Conservation (phyloP, 2,329 filamentous ascomycete genomes). For the Calonectria montana region DNA sequence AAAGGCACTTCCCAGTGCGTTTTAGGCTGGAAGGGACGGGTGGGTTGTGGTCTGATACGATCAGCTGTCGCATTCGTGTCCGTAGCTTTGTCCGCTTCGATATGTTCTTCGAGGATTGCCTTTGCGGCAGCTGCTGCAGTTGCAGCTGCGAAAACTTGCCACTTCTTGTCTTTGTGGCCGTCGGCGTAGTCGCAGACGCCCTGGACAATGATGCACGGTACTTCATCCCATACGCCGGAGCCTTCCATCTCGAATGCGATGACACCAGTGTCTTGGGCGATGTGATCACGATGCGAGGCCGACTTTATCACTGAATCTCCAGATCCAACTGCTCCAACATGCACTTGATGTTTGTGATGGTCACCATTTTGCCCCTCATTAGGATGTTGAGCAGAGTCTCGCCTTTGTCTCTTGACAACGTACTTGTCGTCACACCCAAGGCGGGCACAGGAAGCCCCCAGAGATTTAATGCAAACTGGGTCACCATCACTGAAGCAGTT, state of each 20-base stretch:
- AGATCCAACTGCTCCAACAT: neutral
- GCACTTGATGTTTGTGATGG: neutral
- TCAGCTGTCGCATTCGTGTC: neutral
- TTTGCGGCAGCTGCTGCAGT: neutral
- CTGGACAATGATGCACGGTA: neutral
- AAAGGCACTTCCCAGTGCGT: constrained; percentile 34
- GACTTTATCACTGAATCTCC: neutral
- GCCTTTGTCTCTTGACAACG: neutral
- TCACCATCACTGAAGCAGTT: neutral
- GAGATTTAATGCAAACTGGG: neutral
- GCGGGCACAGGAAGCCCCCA: neutral
- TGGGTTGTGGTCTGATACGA: neutral
- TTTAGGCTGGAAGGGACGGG: neutral
- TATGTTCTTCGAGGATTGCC: neutral
- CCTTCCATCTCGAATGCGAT: constrained; percentile 2
- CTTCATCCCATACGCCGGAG: neutral
- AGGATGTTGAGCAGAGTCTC: neutral
- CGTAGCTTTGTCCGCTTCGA: neutral
- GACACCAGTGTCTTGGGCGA: neutral
- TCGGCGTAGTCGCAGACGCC: neutral
- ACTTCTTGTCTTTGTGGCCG: neutral
- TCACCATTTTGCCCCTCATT: neutral
- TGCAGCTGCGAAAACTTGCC: neutral
- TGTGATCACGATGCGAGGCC: neutral
- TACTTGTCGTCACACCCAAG: neutral